phyloP scores from a whole-genome alignment of 1,284 basidiomycete species.

The Papiliotrema laurentii region DNA sequence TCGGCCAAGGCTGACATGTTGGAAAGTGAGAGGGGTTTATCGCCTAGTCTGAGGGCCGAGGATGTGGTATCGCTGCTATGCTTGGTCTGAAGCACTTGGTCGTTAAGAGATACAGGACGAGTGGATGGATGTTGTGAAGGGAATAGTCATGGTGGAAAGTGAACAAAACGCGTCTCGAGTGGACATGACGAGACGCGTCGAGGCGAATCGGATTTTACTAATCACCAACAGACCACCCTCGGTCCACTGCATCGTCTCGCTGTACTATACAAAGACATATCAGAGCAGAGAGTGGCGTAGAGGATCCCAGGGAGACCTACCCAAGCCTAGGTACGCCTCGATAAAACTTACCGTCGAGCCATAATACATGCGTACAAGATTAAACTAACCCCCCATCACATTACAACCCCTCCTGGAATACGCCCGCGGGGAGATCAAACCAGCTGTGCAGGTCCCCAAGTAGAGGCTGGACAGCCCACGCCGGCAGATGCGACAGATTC shows the following conservation, averaged over 20 bases:
- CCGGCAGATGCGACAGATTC: conserved; percentile 34
- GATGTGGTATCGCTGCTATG: background rate
- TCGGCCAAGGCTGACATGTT: conserved; percentile 1
- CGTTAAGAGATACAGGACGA: background rate
- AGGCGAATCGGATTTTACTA: no score
- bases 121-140: background rate
- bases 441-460: conserved; percentile 45
- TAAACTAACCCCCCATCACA: no score
- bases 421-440: conserved; percentile 42
- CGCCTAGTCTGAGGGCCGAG: background rate
- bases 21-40: no score
- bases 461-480: conserved; percentile 43
- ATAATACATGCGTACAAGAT: no score
- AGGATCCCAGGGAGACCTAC: no score
- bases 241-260: no score
- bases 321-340: no score
- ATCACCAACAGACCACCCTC: no score
- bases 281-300: no score
- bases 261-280: no score
- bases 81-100: background rate
- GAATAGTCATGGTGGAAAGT: background rate
- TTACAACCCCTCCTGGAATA: no score
- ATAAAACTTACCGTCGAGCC: no score
- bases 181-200: background rate
- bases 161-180: background rate